These are phyloP conservation scores for Coriolopsis trogii DNA, from an alignment of 1,284 basidiomycete genomes.

Conservation along the genomic window DNA sequence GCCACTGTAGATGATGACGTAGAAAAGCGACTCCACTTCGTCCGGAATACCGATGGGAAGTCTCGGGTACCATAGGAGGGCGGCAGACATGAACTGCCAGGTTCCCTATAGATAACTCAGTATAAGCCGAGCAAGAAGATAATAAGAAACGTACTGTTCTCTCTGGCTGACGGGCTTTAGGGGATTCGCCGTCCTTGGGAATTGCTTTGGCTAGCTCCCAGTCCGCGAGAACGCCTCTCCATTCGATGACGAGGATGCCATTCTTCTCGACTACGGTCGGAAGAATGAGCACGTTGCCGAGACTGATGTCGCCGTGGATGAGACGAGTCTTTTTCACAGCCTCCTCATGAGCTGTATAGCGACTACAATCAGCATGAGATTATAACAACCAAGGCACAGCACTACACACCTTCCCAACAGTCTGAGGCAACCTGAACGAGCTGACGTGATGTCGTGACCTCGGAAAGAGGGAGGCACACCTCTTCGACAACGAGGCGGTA, in stretches of 20 bases:
- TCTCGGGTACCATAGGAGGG: not conserved
- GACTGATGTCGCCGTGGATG: conserved; percentile 2
- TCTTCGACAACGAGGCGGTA: not conserved
- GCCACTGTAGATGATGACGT: conserved; percentile 5
- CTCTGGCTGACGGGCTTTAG: not conserved
- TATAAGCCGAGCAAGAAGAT: not conserved
- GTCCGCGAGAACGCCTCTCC: not conserved
- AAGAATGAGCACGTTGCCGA: not conserved
- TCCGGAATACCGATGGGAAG: conserved; percentile 7
- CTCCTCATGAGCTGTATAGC: not conserved
- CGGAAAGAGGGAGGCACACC: not conserved
- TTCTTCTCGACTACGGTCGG: not conserved
- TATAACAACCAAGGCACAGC: not conserved
- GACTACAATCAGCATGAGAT: not conserved
- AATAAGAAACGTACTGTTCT: not conserved
- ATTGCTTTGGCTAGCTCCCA: not conserved
- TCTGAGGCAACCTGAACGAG: not conserved
- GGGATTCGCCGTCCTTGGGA: too few species aligned
- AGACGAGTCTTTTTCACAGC: not conserved
- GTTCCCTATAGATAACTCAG: conserved; percentile 1
- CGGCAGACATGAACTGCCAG: conserved; percentile 13
- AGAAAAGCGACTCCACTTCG: conserved; percentile 17
- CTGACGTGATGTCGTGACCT: not conserved
- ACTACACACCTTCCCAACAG: not conserved
- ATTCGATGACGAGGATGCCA: not conserved